Evolutionary conservation across 2,329 filamentous ascomycete species (phyloP), one percentile per base, ranked within the genome.

Genomic region (Neopestalotiopsis clavispora): DNA sequence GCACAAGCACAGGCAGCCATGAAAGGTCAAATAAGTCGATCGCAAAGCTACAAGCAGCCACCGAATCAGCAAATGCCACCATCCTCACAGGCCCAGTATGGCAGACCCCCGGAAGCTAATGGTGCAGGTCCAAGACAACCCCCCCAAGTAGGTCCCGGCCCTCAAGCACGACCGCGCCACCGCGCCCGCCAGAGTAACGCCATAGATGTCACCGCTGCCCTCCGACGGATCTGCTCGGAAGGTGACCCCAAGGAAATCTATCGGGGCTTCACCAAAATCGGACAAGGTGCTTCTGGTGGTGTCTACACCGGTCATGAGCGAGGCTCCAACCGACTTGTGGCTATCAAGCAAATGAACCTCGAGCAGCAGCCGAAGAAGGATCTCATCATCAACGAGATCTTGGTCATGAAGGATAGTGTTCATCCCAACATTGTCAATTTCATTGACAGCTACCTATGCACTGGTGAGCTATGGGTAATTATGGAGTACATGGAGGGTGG

Each of bases 401-500:
- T 99, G 69, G 96, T 99, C 69, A 99, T 99, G 96, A 97, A 97
- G 84, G 96, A 98, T 77, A 98, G 95, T 85, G 96, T 94, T 69
- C 96, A 99, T 79, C 95, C 94, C 76, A 98, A 98, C 79, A 97
- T 99, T 81, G 96, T 99, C 82, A 99, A 99, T 81, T 99, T 98
- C 81, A 95, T 98, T 83, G 96, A 98, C 84, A 98, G 95, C 79
- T 98, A 95, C 80, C 86, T 99, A 12, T 92, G 95, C 69, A 89
- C 90, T 13, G 93, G 95, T 58, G 96, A 98, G 80, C 84, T 99
- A 38, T 99, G 96, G 96, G 96, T 99, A 1, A 94, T 98, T 42
- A 99, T 99, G 96, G 96, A 99, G 82, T 99, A 95, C 77, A 99
- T 99, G 96, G 95, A 99, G 81, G 96, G 96, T 69, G 96, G 96